These are phyloP conservation scores for Epichloe elymi DNA, from an alignment of 2,329 filamentous ascomycete genomes.

Conservation along the genomic window DNA sequence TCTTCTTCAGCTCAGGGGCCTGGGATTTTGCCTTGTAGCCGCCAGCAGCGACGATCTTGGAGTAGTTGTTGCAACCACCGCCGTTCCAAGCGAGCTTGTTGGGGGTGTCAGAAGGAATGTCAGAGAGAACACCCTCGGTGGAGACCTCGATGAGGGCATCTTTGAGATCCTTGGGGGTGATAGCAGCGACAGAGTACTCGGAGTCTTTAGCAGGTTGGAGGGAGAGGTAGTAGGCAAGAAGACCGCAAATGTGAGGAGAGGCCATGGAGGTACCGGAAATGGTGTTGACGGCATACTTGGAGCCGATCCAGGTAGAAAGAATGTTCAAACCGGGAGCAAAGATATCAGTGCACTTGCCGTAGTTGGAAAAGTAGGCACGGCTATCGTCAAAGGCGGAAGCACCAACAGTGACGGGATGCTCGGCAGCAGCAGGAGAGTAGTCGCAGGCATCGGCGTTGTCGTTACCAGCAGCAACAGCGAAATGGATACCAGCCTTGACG, in stretches of 20 bases:
- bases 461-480: conserved; percentile 95
- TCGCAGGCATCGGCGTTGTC: conserved; percentile 99
- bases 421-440: conserved; percentile 91
- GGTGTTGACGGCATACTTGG: conserved; percentile 91
- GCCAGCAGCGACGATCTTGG: conserved; percentile 62
- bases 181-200: conserved; percentile 75
- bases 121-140: conserved; percentile 63
- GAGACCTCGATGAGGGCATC: conserved; percentile 70
- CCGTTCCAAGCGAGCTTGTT: conserved; percentile 99
- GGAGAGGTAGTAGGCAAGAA: conserved; percentile 94
- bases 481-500: conserved; percentile 84
- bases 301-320: conserved; percentile 95
- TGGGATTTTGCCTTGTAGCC: conserved; percentile 47
- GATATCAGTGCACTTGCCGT: conserved; percentile 97
- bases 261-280: conserved; percentile 99
- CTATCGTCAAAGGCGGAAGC: conserved; percentile 86
- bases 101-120: conserved; percentile 73
- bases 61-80: conserved; percentile 86
- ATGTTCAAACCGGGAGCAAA: conserved; percentile 97
- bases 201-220: conserved; percentile 86
- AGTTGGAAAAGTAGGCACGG: conserved; percentile 99
- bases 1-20: conserved; percentile 37
- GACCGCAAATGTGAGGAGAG: conserved; percentile 90
- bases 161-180: conserved; percentile 94
- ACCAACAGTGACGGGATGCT: conserved; percentile 88